Conservation (phyloP, 108 stramenopile genomes). For the Ochromonas danica region DNA sequence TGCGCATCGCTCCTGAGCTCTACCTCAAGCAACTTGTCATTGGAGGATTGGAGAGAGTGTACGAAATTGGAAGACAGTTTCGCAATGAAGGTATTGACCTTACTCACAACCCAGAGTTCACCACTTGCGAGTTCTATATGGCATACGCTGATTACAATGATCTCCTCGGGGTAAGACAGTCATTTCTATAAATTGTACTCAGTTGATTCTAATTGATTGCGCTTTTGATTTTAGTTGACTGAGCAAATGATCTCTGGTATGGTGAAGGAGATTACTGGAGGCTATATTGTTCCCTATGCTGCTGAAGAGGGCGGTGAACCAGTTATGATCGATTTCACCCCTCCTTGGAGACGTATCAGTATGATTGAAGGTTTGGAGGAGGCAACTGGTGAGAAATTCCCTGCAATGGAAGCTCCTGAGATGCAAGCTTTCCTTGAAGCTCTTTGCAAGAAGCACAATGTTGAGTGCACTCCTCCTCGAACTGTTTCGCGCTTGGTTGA, state of each 20-base stretch:
- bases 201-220: neutral
- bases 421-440: conserved; percentile 63
- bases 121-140: conserved; percentile 96
- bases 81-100: conserved; percentile 99
- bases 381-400: conserved; percentile 48
- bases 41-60: conserved; percentile 97
- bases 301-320: conserved; percentile 80
- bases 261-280: conserved; percentile 89
- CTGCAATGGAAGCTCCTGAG: conserved; percentile 47
- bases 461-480: conserved; percentile 89
- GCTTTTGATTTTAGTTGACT: conserved; percentile 68
- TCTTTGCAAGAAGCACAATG: conserved; percentile 66
- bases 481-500: conserved; percentile 93
- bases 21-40: conserved; percentile 93
- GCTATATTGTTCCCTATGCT: conserved; percentile 76
- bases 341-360: conserved; percentile 89
- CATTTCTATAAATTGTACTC: neutral
- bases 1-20: conserved; percentile 87
- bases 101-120: conserved; percentile 99
- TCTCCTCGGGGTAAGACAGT: conserved; percentile 67
- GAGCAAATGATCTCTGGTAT: conserved; percentile 91
- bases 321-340: conserved; percentile 83
- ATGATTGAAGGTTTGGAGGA: conserved; percentile 40
- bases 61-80: conserved; percentile 98
- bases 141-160: conserved; percentile 99